Evolutionary conservation across 768 basidiomycete genomes (phyloP).

Genomic region (Mycena vitilis): DNA sequence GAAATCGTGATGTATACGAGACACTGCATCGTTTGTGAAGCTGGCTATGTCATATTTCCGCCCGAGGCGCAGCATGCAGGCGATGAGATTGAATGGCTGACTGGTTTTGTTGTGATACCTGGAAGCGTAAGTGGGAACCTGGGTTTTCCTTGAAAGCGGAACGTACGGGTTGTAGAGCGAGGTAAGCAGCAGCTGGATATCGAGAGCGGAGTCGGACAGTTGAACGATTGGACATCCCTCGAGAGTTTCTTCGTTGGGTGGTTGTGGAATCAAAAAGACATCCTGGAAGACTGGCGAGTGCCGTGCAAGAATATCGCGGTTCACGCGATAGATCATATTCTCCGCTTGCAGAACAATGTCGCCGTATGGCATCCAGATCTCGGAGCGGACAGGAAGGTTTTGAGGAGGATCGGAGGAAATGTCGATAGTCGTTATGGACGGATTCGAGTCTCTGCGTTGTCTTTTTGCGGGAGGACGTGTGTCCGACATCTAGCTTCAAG

Average conservation of each 20-base stretch:
- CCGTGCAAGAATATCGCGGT: constrained; percentile 16
- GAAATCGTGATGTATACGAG: constrained; percentile 18
- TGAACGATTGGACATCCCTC: constrained; percentile 18
- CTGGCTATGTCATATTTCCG: constrained; percentile 5
- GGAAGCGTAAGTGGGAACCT: background rate
- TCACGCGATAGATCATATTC: constrained; percentile 24
- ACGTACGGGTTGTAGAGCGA: constrained; percentile 20
- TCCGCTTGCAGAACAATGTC: constrained; percentile 28
- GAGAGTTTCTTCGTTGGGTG: constrained; percentile 13
- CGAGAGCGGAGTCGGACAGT: constrained; percentile 5
- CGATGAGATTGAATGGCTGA: constrained; percentile 11
- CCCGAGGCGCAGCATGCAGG: constrained; percentile 19
- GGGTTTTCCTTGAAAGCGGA: background rate
- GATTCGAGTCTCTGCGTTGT: constrained; percentile 3
- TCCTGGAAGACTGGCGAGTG: constrained; percentile 33
- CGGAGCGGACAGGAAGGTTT: constrained; percentile 1
- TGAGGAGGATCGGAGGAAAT: background rate
- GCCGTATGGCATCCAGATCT: constrained; percentile 23
- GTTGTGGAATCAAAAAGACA: constrained; percentile 30
- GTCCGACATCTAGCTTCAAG: constrained; percentile 3
- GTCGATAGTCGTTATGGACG: background rate
- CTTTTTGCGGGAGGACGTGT: constrained; percentile 11
- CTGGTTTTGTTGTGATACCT: constrained; percentile 19
- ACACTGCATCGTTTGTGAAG: constrained; percentile 12
- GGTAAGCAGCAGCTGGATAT: constrained; percentile 15